Conservation (phyloP, 768 basidiomycete species). For the Amanita rubescens region DNA sequence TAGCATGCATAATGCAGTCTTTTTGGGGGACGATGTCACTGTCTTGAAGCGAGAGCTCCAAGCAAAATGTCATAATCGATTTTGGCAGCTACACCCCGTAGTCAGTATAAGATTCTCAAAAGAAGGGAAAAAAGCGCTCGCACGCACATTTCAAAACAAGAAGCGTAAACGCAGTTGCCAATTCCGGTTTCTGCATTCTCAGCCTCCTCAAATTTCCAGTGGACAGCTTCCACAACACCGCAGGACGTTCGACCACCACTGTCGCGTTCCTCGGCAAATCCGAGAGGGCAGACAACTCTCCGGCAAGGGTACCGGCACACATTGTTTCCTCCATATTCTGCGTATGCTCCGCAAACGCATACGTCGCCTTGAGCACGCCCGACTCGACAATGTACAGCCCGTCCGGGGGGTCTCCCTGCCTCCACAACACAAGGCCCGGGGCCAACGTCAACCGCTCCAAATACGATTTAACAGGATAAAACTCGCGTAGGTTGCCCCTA, state of each 20-base stretch:
- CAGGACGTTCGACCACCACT: slow-evolving; percentile 69
- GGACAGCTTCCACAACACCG: slow-evolving; percentile 77
- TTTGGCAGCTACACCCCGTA: slow-evolving; percentile 47
- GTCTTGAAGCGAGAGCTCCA: slow-evolving; percentile 35
- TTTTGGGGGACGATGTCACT: slow-evolving; percentile 8
- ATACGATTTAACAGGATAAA: slow-evolving; percentile 59
- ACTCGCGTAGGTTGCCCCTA: slow-evolving; percentile 48
- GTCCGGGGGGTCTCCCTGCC: slow-evolving; percentile 66
- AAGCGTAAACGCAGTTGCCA: slow-evolving; percentile 59
- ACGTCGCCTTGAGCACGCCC: slow-evolving; percentile 79
- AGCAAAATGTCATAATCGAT: slow-evolving; percentile 58
- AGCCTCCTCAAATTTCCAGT: slow-evolving; percentile 48
- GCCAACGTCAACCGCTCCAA: slow-evolving; percentile 56
- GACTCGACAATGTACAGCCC: slow-evolving; percentile 87
- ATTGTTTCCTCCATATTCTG: slow-evolving; percentile 78
- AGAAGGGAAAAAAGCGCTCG: slow-evolving; percentile 2
- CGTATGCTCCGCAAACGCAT: slow-evolving; percentile 65
- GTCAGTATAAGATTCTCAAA: slow-evolving; percentile 30
- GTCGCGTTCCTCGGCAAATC: slow-evolving; percentile 78
- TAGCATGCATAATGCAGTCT: not conserved
- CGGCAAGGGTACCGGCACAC: slow-evolving; percentile 89
- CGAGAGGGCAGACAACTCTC: slow-evolving; percentile 83
- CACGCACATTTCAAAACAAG: slow-evolving; percentile 71
- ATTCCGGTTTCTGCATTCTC: slow-evolving; percentile 58
- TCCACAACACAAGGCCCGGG: slow-evolving; percentile 64